Evolutionary conservation across 352 stramenopile species (phyloP).

Genomic region (Aphanomyces cochlioides): DNA sequence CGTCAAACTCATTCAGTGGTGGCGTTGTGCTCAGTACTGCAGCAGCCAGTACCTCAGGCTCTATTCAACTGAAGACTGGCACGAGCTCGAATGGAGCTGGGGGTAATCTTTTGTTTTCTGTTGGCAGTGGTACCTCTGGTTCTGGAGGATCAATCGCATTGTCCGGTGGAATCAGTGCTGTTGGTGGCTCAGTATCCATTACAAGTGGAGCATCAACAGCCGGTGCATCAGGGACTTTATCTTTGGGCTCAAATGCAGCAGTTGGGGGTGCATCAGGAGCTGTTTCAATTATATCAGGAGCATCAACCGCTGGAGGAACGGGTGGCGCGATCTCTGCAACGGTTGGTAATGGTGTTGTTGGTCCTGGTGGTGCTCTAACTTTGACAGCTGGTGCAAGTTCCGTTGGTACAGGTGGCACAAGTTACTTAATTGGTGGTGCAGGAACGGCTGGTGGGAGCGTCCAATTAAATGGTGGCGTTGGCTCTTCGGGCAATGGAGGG

Average conservation of each 20-base stretch:
- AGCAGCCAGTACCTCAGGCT: background rate
- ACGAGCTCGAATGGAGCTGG: background rate
- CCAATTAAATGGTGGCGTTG: conserved; percentile 8
- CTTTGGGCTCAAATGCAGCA: conserved; percentile 33
- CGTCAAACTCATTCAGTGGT: background rate
- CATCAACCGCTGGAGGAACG: conserved; percentile 31
- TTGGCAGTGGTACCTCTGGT: conserved; percentile 38
- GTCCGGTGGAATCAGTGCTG: conserved; percentile 54
- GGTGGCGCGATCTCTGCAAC: conserved; percentile 34
- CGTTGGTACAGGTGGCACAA: background rate
- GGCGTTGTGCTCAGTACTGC: conserved; percentile 4
- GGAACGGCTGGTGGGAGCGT: conserved; percentile 17
- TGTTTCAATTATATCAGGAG: conserved; percentile 36
- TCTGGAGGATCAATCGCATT: conserved; percentile 65
- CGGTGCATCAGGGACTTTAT: conserved; percentile 22
- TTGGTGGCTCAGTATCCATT: conserved; percentile 39
- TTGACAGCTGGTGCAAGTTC: conserved; percentile 7
- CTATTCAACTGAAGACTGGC: background rate
- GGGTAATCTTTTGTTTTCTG: conserved; percentile 10
- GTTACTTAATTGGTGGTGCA: background rate
- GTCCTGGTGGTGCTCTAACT: background rate
- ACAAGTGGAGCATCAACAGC: conserved; percentile 15
- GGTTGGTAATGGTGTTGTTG: conserved; percentile 3
- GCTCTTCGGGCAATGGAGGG: background rate
- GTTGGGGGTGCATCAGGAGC: conserved; percentile 32